phyloP scores from a whole-genome alignment of 441 rosid genomes.

The Populus tomentosa region DNA sequence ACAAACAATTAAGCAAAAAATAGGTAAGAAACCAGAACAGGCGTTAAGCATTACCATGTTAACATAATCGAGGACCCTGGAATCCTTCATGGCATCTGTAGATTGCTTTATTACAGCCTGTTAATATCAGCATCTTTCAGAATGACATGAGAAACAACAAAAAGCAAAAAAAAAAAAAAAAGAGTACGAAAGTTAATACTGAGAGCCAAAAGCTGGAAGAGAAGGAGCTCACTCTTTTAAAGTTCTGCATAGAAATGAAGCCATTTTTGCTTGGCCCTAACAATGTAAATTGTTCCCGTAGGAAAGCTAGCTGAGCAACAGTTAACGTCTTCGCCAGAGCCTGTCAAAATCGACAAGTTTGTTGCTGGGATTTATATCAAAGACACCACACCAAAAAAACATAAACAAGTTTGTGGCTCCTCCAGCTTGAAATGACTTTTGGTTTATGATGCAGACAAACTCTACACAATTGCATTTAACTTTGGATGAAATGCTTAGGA shows the following conservation, averaged over 20 bases:
- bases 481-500: not conserved
- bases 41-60: too few species aligned
- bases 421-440: not conserved
- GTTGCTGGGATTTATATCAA: not conserved
- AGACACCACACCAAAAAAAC: not conserved
- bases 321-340: conserved; percentile 73
- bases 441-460: too few species aligned
- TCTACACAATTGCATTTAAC: not conserved
- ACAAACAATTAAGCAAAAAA: not conserved
- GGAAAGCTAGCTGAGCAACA: conserved; percentile 57
- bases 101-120: conserved; percentile 55
- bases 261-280: conserved; percentile 81
- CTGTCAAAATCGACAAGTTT: conserved; percentile 30
- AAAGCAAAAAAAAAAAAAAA: not conserved
- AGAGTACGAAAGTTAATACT: too few species aligned
- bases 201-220: not conserved
- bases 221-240: conserved; percentile 51
- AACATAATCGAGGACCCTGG: conserved; percentile 60
- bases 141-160: conserved; percentile 4
- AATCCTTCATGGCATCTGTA: conserved; percentile 80
- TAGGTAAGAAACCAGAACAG: not conserved
- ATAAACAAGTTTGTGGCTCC: not conserved
- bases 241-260: conserved; percentile 65
- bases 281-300: conserved; percentile 65
- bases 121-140: conserved; percentile 12